Conservation (phyloP, 1,284 basidiomycete genomes). For the Heterobasidion parviporum region DNA sequence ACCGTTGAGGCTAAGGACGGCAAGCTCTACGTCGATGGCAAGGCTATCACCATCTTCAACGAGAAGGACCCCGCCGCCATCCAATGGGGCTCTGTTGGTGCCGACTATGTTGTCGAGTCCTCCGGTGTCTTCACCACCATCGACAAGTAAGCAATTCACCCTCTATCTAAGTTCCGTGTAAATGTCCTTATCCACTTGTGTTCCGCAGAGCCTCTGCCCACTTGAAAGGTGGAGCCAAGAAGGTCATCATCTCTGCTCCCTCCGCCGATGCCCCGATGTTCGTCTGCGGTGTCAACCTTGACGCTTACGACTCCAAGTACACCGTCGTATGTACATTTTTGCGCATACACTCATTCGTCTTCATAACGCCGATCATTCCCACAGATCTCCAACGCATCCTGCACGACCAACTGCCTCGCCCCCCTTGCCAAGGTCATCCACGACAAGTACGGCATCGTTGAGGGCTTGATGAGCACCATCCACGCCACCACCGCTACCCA, state of each 20-base stretch:
- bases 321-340: conserved; percentile 55
- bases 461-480: conserved; percentile 98
- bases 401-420: conserved; percentile 99
- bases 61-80: conserved; percentile 90
- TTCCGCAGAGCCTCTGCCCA: conserved; percentile 77
- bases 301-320: conserved; percentile 88
- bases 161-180: background rate
- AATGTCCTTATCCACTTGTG: background rate
- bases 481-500: conserved; percentile 97
- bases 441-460: conserved; percentile 93
- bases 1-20: conserved; percentile 78
- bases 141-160: conserved; percentile 50
- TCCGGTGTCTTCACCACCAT: conserved; percentile 99
- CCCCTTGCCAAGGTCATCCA: conserved; percentile 98
- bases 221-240: conserved; percentile 99
- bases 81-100: conserved; percentile 75
- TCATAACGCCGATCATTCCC: conserved; percentile 1
- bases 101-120: conserved; percentile 95
- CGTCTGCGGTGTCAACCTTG: conserved; percentile 95
- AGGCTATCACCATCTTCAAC: conserved; percentile 72
- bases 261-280: conserved; percentile 99
- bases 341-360: background rate
- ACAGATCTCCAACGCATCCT: conserved; percentile 96
- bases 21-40: conserved; percentile 86
- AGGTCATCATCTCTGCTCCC: conserved; percentile 99